phyloP scores from a whole-genome alignment of 805 yeast species.

The Wickerhamiella cacticola region DNA sequence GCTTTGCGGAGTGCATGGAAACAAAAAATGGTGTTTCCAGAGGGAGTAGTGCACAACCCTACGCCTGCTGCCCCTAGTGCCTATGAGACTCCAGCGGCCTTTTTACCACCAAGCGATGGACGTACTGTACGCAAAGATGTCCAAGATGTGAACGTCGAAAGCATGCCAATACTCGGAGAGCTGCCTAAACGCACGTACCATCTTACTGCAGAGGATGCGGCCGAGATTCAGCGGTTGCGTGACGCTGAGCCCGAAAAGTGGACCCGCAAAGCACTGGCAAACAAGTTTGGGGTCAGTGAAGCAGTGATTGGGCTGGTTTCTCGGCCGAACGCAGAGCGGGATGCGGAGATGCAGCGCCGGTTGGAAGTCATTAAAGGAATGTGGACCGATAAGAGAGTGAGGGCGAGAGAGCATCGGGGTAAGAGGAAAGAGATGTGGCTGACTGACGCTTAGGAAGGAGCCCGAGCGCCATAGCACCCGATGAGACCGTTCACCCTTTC shows the following conservation, averaged over 20 bases:
- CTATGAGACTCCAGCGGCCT: conserved; percentile 53
- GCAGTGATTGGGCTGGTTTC: conserved; percentile 45
- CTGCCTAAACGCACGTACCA: conserved; percentile 38
- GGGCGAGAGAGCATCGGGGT: conserved; percentile 44
- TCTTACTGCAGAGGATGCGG: conserved; percentile 45
- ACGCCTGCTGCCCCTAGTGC: conserved; percentile 53
- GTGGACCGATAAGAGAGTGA: conserved; percentile 39
- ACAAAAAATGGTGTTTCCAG: conserved; percentile 43
- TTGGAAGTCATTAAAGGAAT: conserved; percentile 34
- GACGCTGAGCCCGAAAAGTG: conserved; percentile 45
- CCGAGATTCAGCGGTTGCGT: conserved; percentile 47
- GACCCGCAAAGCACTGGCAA: conserved; percentile 52
- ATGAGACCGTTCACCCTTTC: no score
- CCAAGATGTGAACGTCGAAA: conserved; percentile 18
- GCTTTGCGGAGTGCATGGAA: conserved; percentile 52
- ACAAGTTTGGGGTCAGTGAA: conserved; percentile 42
- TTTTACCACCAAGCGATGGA: conserved; percentile 51
- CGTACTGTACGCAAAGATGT: conserved; percentile 34
- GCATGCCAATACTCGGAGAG: conserved; percentile 30
- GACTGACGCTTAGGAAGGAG: conserved; percentile 39
- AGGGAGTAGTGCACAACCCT: conserved; percentile 49
- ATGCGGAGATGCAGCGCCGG: conserved; percentile 37
- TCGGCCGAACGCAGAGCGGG: conserved; percentile 29
- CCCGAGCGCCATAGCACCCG: no score
- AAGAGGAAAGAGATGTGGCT: conserved; percentile 56